These are phyloP conservation scores for Scytalidium lignicola DNA, from an alignment of 2,329 filamentous ascomycete species.

Conservation along the genomic window DNA sequence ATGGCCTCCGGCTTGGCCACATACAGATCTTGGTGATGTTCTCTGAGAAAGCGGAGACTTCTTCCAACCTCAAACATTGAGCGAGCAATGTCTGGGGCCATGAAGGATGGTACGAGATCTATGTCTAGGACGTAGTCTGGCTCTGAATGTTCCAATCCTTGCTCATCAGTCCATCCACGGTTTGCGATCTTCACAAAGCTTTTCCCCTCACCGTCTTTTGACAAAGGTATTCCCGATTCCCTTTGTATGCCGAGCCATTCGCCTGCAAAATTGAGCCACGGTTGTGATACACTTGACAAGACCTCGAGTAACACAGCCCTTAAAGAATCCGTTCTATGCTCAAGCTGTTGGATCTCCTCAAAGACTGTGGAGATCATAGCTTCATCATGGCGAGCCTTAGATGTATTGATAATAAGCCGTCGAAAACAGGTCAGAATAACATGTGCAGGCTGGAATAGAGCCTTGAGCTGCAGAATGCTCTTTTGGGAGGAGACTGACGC, in stretches of 20 bases:
- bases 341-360: slow-evolving; percentile 55
- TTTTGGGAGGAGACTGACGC: slow-evolving; percentile 16
- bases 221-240: slow-evolving; percentile 50
- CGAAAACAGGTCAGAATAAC: slow-evolving; percentile 26
- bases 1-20: slow-evolving; percentile 51
- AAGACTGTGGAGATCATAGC: slow-evolving; percentile 58
- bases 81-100: slow-evolving; percentile 63
- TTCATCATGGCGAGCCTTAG: slow-evolving; percentile 46
- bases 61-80: slow-evolving; percentile 75
- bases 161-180: slow-evolving; percentile 51
- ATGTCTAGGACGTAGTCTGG: slow-evolving; percentile 59
- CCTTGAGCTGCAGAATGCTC: slow-evolving; percentile 28
- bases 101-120: slow-evolving; percentile 64
- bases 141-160: slow-evolving; percentile 51
- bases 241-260: slow-evolving; percentile 69
- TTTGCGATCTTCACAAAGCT: slow-evolving; percentile 57
- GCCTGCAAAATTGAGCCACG: slow-evolving; percentile 63
- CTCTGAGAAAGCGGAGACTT: slow-evolving; percentile 67
- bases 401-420: slow-evolving; percentile 21
- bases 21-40: slow-evolving; percentile 66
- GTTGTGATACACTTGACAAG: slow-evolving; percentile 54
- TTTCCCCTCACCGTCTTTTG: slow-evolving; percentile 41
- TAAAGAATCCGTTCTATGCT: slow-evolving; percentile 58
- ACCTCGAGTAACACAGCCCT: slow-evolving; percentile 63
- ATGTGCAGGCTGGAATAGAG: slow-evolving; percentile 24